Conservation (phyloP, 371 early-diverging fungal genomes). For the Cokeromyces recurvatus region DNA sequence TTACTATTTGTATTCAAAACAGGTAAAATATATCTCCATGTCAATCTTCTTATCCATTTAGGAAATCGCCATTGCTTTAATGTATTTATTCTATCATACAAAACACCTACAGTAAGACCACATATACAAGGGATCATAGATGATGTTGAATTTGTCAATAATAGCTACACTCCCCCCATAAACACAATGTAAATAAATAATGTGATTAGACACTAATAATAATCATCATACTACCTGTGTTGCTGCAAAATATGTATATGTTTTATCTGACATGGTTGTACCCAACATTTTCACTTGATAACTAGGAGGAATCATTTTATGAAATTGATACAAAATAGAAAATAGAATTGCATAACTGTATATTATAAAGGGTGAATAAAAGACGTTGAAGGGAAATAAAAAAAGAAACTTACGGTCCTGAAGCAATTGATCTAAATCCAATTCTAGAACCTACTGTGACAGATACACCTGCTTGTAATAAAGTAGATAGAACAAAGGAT, state of each 20-base stretch:
- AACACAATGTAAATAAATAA: too few species aligned
- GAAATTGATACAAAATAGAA: constrained; percentile 53
- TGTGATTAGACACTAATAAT: too few species aligned
- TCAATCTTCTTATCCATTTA: constrained; percentile 17
- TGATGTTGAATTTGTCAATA: constrained; percentile 41
- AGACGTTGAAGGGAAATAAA: too few species aligned
- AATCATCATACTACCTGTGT: constrained; percentile 38
- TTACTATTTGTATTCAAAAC: constrained; percentile 22
- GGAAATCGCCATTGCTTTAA: constrained; percentile 58
- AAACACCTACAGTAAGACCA: constrained; percentile 52
- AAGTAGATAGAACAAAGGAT: constrained; percentile 45
- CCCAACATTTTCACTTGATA: constrained; percentile 52
- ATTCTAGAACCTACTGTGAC: constrained; percentile 20
- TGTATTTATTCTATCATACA: constrained; percentile 43
- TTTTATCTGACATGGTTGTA: constrained; percentile 49
- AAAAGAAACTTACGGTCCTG: constrained; percentile 23
- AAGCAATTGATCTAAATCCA: constrained; percentile 14
- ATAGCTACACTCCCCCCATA: constrained; percentile 20
- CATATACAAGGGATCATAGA: constrained; percentile 46
- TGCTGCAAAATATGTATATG: constrained; percentile 51
- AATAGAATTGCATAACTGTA: constrained; percentile 55
- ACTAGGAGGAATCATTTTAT: constrained; percentile 44
- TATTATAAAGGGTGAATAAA: too few species aligned
- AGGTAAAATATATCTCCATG: constrained; percentile 25
- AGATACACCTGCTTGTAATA: constrained; percentile 42